phyloP scores from a whole-genome alignment of 768 basidiomycete species.

The Tulasnella sp. region DNA sequence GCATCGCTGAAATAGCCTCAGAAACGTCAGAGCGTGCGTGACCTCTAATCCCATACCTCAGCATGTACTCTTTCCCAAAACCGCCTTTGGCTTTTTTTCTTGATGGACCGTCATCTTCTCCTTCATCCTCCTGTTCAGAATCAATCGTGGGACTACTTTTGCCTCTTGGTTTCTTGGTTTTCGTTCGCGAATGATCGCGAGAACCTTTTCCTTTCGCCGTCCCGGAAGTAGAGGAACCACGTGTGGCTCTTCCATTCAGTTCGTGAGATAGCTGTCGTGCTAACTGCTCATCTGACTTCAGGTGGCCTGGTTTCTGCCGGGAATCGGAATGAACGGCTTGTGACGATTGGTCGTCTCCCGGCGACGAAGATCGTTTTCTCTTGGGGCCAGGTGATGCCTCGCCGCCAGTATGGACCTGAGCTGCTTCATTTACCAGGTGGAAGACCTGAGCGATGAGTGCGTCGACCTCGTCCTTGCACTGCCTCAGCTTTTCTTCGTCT shows the following conservation, averaged over 20 bases:
- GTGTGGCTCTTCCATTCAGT: constrained; percentile 43
- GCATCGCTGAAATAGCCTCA: constrained; percentile 46
- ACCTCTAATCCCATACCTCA: constrained; percentile 40
- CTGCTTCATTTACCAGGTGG: constrained; percentile 33
- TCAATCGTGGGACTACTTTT: constrained; percentile 37
- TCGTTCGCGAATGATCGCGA: constrained; percentile 26
- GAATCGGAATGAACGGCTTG: constrained; percentile 1
- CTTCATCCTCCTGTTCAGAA: constrained; percentile 39
- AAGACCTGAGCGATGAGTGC: constrained; percentile 52
- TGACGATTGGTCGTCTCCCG: not conserved
- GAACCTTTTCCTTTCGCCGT: constrained; percentile 25
- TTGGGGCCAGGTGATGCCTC: constrained; percentile 7
- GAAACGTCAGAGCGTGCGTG: not conserved
- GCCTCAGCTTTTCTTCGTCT: constrained; percentile 41
- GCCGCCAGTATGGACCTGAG: not conserved
- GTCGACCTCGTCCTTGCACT: constrained; percentile 57
- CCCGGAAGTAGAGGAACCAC: constrained; percentile 26
- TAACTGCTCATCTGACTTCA: constrained; percentile 49
- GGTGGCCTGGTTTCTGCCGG: constrained; percentile 22
- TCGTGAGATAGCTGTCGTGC: constrained; percentile 59
- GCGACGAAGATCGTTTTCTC: constrained; percentile 7
- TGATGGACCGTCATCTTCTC: constrained; percentile 32
- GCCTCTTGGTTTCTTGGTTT: constrained; percentile 28
- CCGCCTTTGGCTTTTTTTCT: constrained; percentile 50
- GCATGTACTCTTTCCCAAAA: constrained; percentile 60